Conservation (phyloP, 345 rosid species). For the Syzygium aqueum region DNA sequence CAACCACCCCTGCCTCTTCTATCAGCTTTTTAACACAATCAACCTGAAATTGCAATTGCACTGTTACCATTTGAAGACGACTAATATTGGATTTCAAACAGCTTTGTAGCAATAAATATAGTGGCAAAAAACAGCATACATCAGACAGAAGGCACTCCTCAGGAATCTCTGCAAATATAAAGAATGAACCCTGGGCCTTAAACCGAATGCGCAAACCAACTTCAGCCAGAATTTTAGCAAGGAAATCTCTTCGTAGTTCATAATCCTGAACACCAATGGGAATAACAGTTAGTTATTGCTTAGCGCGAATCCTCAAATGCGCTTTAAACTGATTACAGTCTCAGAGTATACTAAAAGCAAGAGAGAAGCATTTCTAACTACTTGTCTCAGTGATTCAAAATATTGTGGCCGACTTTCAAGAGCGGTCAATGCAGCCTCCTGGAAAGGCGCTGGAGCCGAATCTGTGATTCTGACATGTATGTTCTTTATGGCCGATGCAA, state of each 20-base stretch:
- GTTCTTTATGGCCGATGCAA: constrained; percentile 44
- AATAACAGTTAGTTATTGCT: not conserved
- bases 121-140: constrained; percentile 13
- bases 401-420: constrained; percentile 30
- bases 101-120: not conserved
- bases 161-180: constrained; percentile 55
- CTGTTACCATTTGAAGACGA: not conserved
- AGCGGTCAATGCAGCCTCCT: constrained; percentile 51
- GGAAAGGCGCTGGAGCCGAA: constrained; percentile 68
- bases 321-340: not conserved
- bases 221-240: constrained; percentile 23
- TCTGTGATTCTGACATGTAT: constrained; percentile 48
- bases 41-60: constrained; percentile 17
- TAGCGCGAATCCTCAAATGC: not conserved
- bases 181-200: constrained; percentile 56
- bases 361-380: not conserved
- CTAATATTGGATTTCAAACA: not conserved
- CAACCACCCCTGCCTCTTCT: constrained; percentile 45
- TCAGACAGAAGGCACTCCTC: constrained; percentile 36
- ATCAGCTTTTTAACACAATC: constrained; percentile 42
- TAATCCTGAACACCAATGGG: constrained; percentile 32
- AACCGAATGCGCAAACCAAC: constrained; percentile 39
- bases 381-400: constrained; percentile 36
- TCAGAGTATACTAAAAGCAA: not conserved
- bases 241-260: constrained; percentile 38